Conservation (phyloP, 495 filamentous ascomycete species). For the Penicilliopsis zonata region DNA sequence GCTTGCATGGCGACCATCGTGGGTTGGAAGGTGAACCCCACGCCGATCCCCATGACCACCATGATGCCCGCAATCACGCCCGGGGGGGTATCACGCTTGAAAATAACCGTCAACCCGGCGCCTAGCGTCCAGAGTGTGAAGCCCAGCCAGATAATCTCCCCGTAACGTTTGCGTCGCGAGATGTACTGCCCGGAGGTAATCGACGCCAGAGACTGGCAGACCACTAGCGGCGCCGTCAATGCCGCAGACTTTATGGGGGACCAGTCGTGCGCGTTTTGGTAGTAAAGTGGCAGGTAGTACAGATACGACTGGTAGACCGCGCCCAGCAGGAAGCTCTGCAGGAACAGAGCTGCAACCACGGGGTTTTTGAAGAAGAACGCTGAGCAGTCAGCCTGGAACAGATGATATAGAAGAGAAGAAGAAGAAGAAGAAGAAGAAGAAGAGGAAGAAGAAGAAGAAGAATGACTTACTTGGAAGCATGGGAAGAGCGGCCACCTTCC, state of each 20-base stretch:
- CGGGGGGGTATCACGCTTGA: slow-evolving; percentile 31
- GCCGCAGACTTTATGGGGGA: slow-evolving; percentile 36
- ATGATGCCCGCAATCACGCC: slow-evolving; percentile 42
- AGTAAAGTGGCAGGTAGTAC: slow-evolving; percentile 41
- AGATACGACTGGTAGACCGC: slow-evolving; percentile 45
- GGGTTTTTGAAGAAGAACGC: slow-evolving; percentile 44
- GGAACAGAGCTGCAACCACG: slow-evolving; percentile 38
- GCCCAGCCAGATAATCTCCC: slow-evolving; percentile 44
- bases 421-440: not conserved
- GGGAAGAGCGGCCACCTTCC: slow-evolving; percentile 43
- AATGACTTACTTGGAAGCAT: slow-evolving; percentile 43
- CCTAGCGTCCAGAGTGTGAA: slow-evolving; percentile 43
- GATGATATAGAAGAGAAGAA: not conserved
- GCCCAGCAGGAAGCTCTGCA: slow-evolving; percentile 50
- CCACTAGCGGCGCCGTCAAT: slow-evolving; percentile 40
- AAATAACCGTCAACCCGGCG: slow-evolving; percentile 38
- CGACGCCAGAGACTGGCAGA: slow-evolving; percentile 38
- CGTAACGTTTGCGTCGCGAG: slow-evolving; percentile 41
- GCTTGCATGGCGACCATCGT: slow-evolving; percentile 52
- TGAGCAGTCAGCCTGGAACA: slow-evolving; percentile 10
- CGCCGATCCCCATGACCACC: slow-evolving; percentile 38
- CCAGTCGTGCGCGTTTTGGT: slow-evolving; percentile 41
- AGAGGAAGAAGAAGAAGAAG: not conserved
- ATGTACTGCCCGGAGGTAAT: slow-evolving; percentile 46
- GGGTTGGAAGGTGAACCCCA: slow-evolving; percentile 50